These are phyloP conservation scores for Choiromyces venosus DNA, from an alignment of 495 filamentous ascomycete genomes.

Conservation along the genomic window DNA sequence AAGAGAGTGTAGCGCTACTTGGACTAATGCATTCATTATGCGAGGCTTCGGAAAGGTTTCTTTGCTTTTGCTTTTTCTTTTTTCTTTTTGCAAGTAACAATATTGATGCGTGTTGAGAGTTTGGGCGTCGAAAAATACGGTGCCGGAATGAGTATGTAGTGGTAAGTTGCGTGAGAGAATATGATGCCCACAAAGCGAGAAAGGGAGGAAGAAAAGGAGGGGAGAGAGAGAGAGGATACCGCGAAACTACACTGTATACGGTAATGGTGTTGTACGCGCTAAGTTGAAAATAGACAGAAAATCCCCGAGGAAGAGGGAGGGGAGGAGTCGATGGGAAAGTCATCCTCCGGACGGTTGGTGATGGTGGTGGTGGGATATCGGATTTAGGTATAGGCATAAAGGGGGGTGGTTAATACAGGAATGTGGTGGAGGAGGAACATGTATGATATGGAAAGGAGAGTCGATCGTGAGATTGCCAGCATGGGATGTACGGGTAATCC, in stretches of 20 bases:
- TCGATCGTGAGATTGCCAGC: background rate
- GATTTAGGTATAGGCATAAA: background rate
- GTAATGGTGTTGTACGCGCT: background rate
- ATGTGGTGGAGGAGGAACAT: background rate
- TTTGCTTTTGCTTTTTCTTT: background rate
- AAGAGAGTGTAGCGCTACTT: background rate
- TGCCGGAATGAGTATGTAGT: background rate
- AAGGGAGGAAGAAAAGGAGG: background rate
- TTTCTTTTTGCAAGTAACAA: background rate
- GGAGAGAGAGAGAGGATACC: background rate
- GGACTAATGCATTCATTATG: background rate
- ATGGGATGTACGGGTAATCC: background rate
- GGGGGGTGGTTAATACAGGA: background rate
- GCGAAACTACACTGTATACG: background rate
- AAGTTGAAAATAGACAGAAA: background rate
- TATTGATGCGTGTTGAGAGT: background rate
- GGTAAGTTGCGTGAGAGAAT: background rate
- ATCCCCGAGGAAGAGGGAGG: background rate
- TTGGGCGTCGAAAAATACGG: background rate
- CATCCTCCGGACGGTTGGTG: background rate
- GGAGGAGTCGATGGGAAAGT: background rate
- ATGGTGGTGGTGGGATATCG: background rate
- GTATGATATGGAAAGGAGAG: background rate
- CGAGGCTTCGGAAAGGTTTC: background rate
- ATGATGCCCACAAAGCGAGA: background rate